These are phyloP conservation scores for Tubosaeta brunneosetosa DNA, from an alignment of 768 basidiomycete species.

Conservation along the genomic window DNA sequence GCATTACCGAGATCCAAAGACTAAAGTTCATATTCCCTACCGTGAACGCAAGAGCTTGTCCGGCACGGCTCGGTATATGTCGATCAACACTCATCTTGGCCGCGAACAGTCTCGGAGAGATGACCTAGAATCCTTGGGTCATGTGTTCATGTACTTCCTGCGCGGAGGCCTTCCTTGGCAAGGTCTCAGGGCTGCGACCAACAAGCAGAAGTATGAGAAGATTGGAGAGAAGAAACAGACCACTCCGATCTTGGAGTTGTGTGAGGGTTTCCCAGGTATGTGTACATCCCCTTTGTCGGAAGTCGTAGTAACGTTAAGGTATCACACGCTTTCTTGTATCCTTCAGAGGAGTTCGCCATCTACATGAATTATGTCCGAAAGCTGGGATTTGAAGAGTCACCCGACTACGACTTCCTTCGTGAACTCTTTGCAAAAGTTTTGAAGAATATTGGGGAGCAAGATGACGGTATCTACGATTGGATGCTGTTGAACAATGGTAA, in stretches of 20 bases:
- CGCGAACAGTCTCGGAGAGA: conserved; percentile 93
- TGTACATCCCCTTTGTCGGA: neutral
- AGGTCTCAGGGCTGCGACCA: conserved; percentile 93
- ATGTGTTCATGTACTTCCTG: conserved; percentile 99
- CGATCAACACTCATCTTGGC: conserved; percentile 97
- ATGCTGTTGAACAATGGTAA: conserved; percentile 92
- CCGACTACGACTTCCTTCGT: conserved; percentile 96
- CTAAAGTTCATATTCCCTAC: conserved; percentile 98
- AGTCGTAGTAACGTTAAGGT: neutral
- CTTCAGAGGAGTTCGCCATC: conserved; percentile 85
- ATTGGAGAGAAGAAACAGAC: conserved; percentile 99
- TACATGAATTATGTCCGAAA: conserved; percentile 99
- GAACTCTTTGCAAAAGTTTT: conserved; percentile 92
- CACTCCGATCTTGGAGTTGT: conserved; percentile 86
- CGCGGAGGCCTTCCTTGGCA: conserved; percentile 98
- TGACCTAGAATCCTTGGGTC: conserved; percentile 93
- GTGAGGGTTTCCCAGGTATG: conserved; percentile 92
- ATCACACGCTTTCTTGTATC: conserved; percentile 1
- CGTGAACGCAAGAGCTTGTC: conserved; percentile 95
- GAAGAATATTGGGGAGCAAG: conserved; percentile 80
- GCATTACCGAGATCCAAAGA: conserved; percentile 97
- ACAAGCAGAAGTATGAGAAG: conserved; percentile 99
- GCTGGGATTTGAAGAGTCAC: conserved; percentile 94
- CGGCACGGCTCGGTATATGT: conserved; percentile 98
- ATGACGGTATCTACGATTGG: conserved; percentile 95